phyloP scores from a whole-genome alignment of 1,284 basidiomycete species.

The Fomitopsis pinicola region DNA sequence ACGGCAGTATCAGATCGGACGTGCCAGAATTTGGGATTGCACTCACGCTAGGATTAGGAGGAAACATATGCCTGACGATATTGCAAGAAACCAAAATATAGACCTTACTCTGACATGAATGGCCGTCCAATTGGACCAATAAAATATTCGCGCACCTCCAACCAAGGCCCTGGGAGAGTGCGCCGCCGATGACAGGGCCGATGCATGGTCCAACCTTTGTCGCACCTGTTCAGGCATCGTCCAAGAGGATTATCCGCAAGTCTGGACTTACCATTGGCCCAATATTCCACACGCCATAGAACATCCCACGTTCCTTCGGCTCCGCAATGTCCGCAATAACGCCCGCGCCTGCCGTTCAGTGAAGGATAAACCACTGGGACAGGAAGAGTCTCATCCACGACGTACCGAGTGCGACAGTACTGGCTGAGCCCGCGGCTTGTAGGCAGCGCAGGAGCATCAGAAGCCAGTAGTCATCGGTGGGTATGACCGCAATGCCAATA shows the following conservation, averaged over 20 bases:
- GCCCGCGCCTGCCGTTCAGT: slow-evolving; percentile 27
- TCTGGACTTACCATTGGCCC: slow-evolving; percentile 32
- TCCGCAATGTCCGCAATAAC: slow-evolving; percentile 38
- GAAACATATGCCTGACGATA: slow-evolving; percentile 50
- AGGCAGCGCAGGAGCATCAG: slow-evolving; percentile 44
- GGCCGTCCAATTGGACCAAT: background rate
- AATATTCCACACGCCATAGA: slow-evolving; percentile 33
- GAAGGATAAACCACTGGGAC: background rate
- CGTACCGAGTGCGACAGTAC: slow-evolving; percentile 38
- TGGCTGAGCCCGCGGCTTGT: slow-evolving; percentile 43
- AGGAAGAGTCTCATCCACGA: background rate
- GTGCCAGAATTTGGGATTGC: background rate
- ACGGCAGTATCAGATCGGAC: background rate
- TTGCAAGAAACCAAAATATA: slow-evolving; percentile 80
- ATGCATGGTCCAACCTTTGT: slow-evolving; percentile 32
- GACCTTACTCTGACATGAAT: slow-evolving; percentile 36
- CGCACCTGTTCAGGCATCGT: background rate
- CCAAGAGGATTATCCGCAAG: background rate
- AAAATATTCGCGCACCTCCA: slow-evolving; percentile 52
- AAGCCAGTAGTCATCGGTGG: slow-evolving; percentile 43
- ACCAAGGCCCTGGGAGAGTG: slow-evolving; percentile 50
- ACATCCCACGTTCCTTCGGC: slow-evolving; percentile 34
- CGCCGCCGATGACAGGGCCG: slow-evolving; percentile 52
- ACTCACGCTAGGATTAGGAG: slow-evolving; percentile 53
- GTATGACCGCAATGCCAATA: slow-evolving; percentile 42